Conservation (phyloP, 257 asterid species). For the Thymus mandschuricus region DNA sequence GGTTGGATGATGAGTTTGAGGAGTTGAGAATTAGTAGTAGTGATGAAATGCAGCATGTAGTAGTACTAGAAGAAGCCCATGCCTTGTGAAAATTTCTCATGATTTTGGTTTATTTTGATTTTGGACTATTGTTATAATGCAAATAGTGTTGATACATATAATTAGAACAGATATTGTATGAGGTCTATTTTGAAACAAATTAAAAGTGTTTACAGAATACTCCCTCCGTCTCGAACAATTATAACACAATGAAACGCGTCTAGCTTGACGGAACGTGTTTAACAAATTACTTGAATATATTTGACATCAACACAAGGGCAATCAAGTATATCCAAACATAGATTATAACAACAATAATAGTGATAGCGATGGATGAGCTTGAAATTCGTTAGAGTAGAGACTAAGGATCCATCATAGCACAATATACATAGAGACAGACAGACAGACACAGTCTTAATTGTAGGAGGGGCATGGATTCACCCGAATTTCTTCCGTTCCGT, state of each 20-base stretch:
- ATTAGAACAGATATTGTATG: neutral
- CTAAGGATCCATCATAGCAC: slow-evolving; percentile 25
- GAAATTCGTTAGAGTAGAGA: slow-evolving; percentile 23
- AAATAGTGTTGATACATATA: slow-evolving; percentile 28
- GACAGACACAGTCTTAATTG: slow-evolving; percentile 7
- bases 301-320: no score
- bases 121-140: slow-evolving; percentile 10
- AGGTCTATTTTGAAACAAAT: neutral
- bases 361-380: neutral
- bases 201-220: no score
- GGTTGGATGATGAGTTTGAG: slow-evolving; percentile 28
- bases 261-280: no score
- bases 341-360: no score
- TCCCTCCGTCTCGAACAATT: no score
- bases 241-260: no score
- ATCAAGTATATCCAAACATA: no score
- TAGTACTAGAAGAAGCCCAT: slow-evolving; percentile 29
- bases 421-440: slow-evolving; percentile 30
- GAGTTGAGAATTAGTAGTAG: slow-evolving; percentile 30
- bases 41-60: slow-evolving; percentile 22
- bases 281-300: no score
- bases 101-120: slow-evolving; percentile 17
- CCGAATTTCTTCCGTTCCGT: slow-evolving; percentile 15
- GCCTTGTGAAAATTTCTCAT: slow-evolving; percentile 34
- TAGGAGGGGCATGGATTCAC: neutral